Percentiles rank a stretch among this genome's conserved stretches.
These are phyloP conservation scores for Gaillardinia entomophila DNA, from an alignment of 805 yeast genomes.

Conservation along the genomic window DNA sequence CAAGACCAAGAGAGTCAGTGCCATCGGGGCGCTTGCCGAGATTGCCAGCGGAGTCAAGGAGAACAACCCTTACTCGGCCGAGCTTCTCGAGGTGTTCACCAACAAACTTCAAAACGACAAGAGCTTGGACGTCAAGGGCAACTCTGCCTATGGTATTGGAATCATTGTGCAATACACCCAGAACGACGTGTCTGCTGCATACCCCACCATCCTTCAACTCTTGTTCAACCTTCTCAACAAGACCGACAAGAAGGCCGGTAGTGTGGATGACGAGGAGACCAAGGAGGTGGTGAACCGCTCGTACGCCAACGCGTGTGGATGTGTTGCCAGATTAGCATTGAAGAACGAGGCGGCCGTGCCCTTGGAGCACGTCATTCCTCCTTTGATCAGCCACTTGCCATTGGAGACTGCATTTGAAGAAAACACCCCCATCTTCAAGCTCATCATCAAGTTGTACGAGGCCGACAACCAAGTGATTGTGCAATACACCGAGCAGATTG, in stretches of 20 bases:
- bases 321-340: constrained; percentile 88
- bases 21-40: constrained; percentile 90
- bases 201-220: constrained; percentile 67
- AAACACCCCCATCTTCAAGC: constrained; percentile 81
- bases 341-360: constrained; percentile 72
- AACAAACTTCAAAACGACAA: constrained; percentile 67
- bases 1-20: constrained; percentile 67
- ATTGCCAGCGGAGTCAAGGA: constrained; percentile 69
- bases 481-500: constrained; percentile 52
- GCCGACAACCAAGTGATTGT: constrained; percentile 51
- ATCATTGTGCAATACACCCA: constrained; percentile 51
- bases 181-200: constrained; percentile 57
- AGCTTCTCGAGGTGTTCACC: constrained; percentile 64
- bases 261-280: constrained; percentile 65
- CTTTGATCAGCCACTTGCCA: constrained; percentile 77
- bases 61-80: constrained; percentile 60
- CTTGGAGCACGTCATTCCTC: constrained; percentile 61
- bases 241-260: constrained; percentile 49
- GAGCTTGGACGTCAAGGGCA: constrained; percentile 85
- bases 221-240: constrained; percentile 76
- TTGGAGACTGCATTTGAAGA: constrained; percentile 87
- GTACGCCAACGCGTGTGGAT: constrained; percentile 92
- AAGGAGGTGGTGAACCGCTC: constrained; percentile 77
- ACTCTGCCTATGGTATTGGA: constrained; percentile 96
- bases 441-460: constrained; percentile 68